Evolutionary conservation across 768 basidiomycete genomes (phyloP), one percentile per base, ranked within the genome.

Genomic region (Termitomyces sp.): DNA sequence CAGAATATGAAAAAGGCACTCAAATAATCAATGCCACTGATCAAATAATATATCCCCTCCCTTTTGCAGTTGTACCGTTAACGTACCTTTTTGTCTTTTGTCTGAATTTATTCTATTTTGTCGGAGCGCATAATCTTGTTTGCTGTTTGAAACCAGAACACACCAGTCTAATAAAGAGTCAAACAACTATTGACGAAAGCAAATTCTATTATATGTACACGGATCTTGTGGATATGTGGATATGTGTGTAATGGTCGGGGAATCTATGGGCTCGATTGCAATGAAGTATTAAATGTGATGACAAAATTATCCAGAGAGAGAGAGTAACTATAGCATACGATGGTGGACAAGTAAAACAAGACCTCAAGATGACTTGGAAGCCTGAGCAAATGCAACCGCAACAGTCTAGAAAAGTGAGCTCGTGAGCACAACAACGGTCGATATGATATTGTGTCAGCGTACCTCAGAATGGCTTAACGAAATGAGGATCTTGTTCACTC

Each of bases 401-500:
- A 90, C 85, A 63, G 83, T 91, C 89, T 92, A 28, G 45, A 54
- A 60, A 44, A 46, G 32, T 7, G 33, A 51, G 36, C 58, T 60
- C 71, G 33, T 68, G 56, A 35, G 59, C 56, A 26, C 40, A 35
- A 24, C 24, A 55, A 56, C 30, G 6, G 22, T 44, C 24, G 4
- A 12, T 14, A 32, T 46, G 48, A 22, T 53, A 10, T 18, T 46
- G 35, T 26, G 30, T 51, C 40, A 44, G 28, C 84, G 67, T 70
- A 88, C 90, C 77, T 96, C 93, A 55, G 94, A 95, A 75, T 99
- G 96, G 65, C 90, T 93, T 63, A 99, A 75, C 18, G 93, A 95
- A 61, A 99, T 75, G 66, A 92, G 77, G 62, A 96, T 78, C 64
- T 81, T 84, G 14, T 75, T 79, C 70, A 98, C 80, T 53, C 87